A percentile compares a stretch with the other conserved stretches of the same genome.
Evolutionary conservation across 257 asterid species (phyloP).

Genomic region (Verbascum thapsus): DNA sequence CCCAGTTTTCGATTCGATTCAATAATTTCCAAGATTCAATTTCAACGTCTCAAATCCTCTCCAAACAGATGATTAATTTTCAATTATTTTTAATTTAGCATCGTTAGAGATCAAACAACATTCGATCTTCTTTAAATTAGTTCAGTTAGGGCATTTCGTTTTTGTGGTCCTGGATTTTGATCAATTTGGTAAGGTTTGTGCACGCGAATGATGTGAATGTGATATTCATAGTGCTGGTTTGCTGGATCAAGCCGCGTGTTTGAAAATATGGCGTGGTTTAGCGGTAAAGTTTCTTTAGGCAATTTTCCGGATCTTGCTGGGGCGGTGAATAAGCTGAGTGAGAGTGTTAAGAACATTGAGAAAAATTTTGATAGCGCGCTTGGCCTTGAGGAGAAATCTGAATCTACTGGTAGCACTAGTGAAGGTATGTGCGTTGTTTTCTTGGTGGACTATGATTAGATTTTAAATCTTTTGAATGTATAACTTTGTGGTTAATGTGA

Average conservation of each 20-base stretch:
- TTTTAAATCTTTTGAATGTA: background rate
- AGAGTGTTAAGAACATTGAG: conserved; percentile 94
- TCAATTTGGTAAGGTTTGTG: background rate
- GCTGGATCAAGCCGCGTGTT: conserved; percentile 43
- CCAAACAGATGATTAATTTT: no score
- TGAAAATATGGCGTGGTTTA: conserved; percentile 83
- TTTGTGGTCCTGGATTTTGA: background rate
- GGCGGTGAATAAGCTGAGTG: conserved; percentile 93
- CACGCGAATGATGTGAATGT: conserved; percentile 10
- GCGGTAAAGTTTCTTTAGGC: conserved; percentile 76
- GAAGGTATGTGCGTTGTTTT: conserved; percentile 59
- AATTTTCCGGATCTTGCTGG: conserved; percentile 89
- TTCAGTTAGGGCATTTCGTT: background rate
- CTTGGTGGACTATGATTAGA: no score
- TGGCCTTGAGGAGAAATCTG: conserved; percentile 90
- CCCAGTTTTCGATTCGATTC: background rate
- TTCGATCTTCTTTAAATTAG: background rate
- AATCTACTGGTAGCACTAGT: conserved; percentile 40
- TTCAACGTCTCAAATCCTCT: no score
- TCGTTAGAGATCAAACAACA: background rate
- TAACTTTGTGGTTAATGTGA: background rate
- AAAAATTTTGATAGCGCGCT: conserved; percentile 96
- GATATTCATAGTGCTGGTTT: conserved; percentile 32
- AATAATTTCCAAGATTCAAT: background rate
- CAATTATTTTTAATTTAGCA: background rate